Evolutionary conservation across 106 monocot species (phyloP).

Genomic region (Apostasia ramifera): DNA sequence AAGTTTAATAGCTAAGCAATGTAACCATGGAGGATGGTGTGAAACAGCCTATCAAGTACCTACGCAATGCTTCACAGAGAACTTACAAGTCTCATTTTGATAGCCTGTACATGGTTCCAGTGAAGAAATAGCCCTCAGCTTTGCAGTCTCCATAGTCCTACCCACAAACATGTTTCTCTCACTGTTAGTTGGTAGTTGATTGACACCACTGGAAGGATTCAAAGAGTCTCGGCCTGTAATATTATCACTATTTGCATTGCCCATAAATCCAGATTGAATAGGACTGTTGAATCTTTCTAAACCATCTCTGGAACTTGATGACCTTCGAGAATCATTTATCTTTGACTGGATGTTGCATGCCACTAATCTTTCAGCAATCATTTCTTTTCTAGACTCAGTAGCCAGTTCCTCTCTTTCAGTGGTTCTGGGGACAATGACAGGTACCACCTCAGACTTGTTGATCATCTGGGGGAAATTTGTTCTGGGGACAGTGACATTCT

Average conservation of each 20-base stretch:
- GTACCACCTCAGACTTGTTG: constrained; percentile 50
- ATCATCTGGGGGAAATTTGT: constrained; percentile 29
- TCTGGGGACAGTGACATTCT: constrained; percentile 64
- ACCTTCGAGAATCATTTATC: constrained; percentile 30
- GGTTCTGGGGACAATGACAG: constrained; percentile 61
- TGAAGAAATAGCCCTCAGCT: constrained; percentile 20
- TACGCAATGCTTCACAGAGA: neutral
- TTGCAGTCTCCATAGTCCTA: constrained; percentile 25
- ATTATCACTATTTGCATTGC: constrained; percentile 10
- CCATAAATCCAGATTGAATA: constrained; percentile 19
- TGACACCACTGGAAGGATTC: constrained; percentile 31
- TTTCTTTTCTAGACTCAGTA: constrained; percentile 50
- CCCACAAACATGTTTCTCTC: constrained; percentile 30
- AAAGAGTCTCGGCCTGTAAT: constrained; percentile 22
- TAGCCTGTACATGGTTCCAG: constrained; percentile 41
- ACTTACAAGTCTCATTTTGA: constrained; percentile 63
- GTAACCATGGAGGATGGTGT: neutral
- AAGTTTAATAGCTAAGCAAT: too few relatives aligned
- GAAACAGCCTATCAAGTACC: neutral
- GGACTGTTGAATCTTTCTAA: constrained; percentile 25
- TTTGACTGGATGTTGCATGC: constrained; percentile 35
- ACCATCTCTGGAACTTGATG: constrained; percentile 30
- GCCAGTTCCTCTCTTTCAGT: constrained; percentile 34
- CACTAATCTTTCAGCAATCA: constrained; percentile 22
- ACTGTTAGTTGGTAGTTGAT: constrained; percentile 20